A percentile compares a stretch with the other conserved stretches of the same genome.
These are phyloP conservation scores for Ettlia oleoabundans DNA, from an alignment of 139 green algal species.

Conservation along the genomic window DNA sequence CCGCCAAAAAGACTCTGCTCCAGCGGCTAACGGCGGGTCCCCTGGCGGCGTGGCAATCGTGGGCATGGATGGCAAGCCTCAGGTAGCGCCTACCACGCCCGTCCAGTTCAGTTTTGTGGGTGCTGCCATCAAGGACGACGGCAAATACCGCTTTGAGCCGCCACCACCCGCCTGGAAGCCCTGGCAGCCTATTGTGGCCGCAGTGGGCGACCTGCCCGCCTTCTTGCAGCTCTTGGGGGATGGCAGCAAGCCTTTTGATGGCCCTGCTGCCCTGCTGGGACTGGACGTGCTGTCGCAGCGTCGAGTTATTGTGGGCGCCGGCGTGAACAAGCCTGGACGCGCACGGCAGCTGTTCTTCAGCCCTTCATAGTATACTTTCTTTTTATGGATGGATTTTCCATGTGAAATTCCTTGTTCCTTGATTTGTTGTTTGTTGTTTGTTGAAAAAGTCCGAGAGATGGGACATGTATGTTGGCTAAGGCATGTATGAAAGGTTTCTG, in stretches of 20 bases:
- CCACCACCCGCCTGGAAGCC: constrained; percentile 10
- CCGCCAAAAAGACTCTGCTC: too few species aligned
- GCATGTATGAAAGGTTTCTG: too few species aligned
- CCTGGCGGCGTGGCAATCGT: constrained; percentile 21
- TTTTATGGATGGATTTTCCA: neutral
- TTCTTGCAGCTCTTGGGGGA: constrained; percentile 30
- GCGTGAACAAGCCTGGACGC: neutral
- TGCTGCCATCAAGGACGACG: neutral
- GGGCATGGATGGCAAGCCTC: neutral
- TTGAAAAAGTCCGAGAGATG: too few species aligned
- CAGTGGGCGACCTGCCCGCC: constrained; percentile 26
- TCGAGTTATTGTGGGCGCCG: constrained; percentile 18
- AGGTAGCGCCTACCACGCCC: constrained; percentile 2
- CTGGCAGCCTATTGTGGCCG: constrained; percentile 6
- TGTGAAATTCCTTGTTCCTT: neutral
- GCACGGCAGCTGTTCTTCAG: constrained; percentile 8
- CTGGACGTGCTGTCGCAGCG: constrained; percentile 36
- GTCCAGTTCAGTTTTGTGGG: constrained; percentile 30
- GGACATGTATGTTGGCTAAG: too few species aligned
- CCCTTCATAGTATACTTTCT: neutral
- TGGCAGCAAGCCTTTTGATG: constrained; percentile 12
- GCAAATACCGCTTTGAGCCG: neutral
- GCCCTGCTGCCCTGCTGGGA: constrained; percentile 22
- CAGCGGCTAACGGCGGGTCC: too few species aligned
- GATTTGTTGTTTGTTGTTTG: too few species aligned